These are phyloP conservation scores for Mortierella antarctica DNA, from an alignment of 192 early-diverging fungal species.

Conservation along the genomic window DNA sequence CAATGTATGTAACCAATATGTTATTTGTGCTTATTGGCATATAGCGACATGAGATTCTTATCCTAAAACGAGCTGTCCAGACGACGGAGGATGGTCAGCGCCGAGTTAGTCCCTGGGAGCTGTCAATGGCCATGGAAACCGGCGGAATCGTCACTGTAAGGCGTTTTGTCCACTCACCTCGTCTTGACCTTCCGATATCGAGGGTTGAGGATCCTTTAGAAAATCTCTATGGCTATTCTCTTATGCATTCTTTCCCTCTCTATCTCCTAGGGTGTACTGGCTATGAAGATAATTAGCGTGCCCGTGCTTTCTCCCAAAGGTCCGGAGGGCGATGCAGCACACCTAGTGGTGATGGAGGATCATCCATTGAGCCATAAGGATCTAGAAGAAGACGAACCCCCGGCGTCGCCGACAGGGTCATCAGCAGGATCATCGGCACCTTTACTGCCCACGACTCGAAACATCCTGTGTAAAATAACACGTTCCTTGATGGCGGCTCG, in stretches of 20 bases:
- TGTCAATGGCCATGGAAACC: slow-evolving; percentile 40
- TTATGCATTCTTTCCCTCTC: background rate
- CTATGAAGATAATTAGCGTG: slow-evolving; percentile 17
- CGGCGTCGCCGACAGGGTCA: no score
- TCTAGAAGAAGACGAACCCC: no score
- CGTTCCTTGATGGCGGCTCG: no score
- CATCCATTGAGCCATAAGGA: no score
- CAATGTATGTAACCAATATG: background rate
- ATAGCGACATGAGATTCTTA: slow-evolving; percentile 25
- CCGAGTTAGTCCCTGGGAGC: background rate
- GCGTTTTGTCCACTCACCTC: background rate
- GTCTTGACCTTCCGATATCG: background rate
- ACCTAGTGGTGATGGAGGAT: no score
- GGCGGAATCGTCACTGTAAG: background rate
- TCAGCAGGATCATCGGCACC: no score
- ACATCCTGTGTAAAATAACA: no score
- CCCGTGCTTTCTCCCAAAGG: background rate
- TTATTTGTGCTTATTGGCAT: background rate
- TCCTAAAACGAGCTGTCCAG: slow-evolving; percentile 13
- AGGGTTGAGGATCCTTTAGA: slow-evolving; percentile 2
- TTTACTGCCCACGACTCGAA: no score
- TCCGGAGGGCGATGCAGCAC: background rate
- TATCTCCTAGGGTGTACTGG: slow-evolving; percentile 8
- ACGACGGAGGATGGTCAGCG: background rate
- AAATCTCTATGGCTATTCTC: background rate